Evolutionary conservation across 306 rosid species (phyloP), one percentile per base, ranked within the genome.

Genomic region (Morella rubra): DNA sequence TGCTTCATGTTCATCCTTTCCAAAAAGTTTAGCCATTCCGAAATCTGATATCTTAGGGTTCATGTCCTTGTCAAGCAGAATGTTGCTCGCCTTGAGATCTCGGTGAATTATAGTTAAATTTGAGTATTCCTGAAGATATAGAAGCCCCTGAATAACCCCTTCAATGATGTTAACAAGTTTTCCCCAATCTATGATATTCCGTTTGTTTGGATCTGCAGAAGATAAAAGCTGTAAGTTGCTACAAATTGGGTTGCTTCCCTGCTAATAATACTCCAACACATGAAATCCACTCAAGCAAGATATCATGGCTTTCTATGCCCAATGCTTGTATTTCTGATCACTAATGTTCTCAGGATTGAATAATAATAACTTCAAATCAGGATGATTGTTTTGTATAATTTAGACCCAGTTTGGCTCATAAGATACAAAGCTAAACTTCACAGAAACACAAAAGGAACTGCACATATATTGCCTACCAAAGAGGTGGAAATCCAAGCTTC

Each of bases 51-150:
- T 91, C 76, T 91, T 91, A 0, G 93, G 86, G 44, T 73, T 86
- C 89, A 91, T 79, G 6, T 85, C 85, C 22, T 77, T 37, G 65
- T 91, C 91, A 45, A 89, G 47, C 62, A 86, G 79, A 53, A 87
- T 81, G 65, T 91, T 89, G 59, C 92, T 85, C 7, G 88, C 83
- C 84, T 91, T 91, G 19, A 91, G 74, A 82, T 91, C 93, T 27
- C 96, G 68, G 27, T 91, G 94, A 76, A 89, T 85, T 55, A 89
- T 85, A 5, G 90, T 91, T 44, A 86, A 78, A 66, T 89, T 88
- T n/a, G 97, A 91, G 77, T 89, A 84, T 69, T 91, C 92, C 73
- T 90, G 93, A 67, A 90, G 95, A 80, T 91, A 91, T 20, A 90
- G 80, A 83, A 91, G 93, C 51, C 97, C 94, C 73, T 89, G 95